A percentile compares a stretch with the other conserved stretches of the same genome.
These are phyloP conservation scores for Camellia sinensis DNA, from an alignment of 148 eudicot species.

Conservation along the genomic window DNA sequence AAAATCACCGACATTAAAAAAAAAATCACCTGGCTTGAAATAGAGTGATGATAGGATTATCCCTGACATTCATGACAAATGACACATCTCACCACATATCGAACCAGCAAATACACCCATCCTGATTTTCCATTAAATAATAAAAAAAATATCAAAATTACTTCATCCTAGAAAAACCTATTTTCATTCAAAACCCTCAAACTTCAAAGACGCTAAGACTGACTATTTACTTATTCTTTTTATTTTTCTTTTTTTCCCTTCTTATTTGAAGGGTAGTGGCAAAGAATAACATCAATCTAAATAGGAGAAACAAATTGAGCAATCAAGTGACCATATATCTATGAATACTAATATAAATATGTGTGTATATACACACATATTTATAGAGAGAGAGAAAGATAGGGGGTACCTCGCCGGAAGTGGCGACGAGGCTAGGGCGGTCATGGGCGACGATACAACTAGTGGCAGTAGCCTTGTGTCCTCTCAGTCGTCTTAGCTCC, in stretches of 20 bases:
- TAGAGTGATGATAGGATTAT: conserved; percentile 71
- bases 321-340: too few species aligned
- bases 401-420: conserved; percentile 63
- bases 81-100: conserved; percentile 81
- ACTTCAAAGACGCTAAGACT: too few species aligned
- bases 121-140: too few species aligned
- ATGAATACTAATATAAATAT: not conserved
- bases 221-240: not conserved
- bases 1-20: too few species aligned
- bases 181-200: too few species aligned
- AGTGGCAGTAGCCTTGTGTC: conserved; percentile 62
- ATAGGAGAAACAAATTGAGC: not conserved
- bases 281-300: too few species aligned
- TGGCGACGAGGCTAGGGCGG: conserved; percentile 60
- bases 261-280: not conserved
- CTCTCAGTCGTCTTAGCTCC: conserved; percentile 52
- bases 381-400: too few species aligned
- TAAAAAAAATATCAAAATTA: too few species aligned
- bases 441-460: conserved; percentile 59
- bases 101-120: conserved; percentile 38
- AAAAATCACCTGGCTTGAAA: conserved; percentile 63
- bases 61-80: conserved; percentile 50
- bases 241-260: too few species aligned
- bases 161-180: too few species aligned
- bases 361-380: too few species aligned